These are phyloP conservation scores for Tuber umbilicatum DNA, from an alignment of 495 filamentous ascomycete genomes.

Conservation along the genomic window DNA sequence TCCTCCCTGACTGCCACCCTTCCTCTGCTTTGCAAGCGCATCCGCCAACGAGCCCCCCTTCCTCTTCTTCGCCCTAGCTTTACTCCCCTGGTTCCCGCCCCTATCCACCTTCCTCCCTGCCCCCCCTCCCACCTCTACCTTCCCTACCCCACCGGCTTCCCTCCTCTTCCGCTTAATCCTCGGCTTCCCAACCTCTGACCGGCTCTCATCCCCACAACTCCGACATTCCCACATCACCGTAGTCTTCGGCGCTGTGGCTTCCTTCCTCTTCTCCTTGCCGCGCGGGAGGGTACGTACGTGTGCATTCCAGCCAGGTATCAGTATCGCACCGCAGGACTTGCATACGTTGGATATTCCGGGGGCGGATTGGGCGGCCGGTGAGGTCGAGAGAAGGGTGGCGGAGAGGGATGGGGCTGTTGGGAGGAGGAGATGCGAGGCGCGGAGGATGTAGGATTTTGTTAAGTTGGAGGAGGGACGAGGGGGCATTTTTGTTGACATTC, in stretches of 20 bases:
- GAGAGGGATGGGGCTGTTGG: not conserved
- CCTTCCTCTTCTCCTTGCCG: constrained; percentile 66
- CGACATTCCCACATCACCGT: constrained; percentile 21
- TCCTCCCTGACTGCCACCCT: not conserved
- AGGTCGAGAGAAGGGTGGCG: not conserved
- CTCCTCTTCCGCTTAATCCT: constrained; percentile 17
- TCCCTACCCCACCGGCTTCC: constrained; percentile 4
- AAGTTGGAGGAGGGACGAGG: not conserved
- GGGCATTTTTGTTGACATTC: not conserved
- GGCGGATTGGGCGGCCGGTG: not conserved
- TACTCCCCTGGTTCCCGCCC: not conserved
- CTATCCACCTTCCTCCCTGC: not conserved
- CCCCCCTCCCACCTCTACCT: not conserved
- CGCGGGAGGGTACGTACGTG: constrained; percentile 29
- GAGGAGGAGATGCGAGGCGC: not conserved
- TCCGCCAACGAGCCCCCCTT: constrained; percentile 4
- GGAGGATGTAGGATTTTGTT: constrained; percentile 1
- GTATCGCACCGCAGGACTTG: constrained; percentile 24
- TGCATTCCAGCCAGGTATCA: constrained; percentile 23
- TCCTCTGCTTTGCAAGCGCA: not conserved
- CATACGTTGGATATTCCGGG: not conserved
- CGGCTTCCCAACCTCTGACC: constrained; percentile 8
- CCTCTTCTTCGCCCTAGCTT: constrained; percentile 13
- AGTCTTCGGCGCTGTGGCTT: constrained; percentile 15
- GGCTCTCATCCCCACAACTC: constrained; percentile 18